Evolutionary conservation across 352 stramenopile species (phyloP), one percentile per base, ranked within the genome.

Genomic region (Pythium pyrilobum): DNA sequence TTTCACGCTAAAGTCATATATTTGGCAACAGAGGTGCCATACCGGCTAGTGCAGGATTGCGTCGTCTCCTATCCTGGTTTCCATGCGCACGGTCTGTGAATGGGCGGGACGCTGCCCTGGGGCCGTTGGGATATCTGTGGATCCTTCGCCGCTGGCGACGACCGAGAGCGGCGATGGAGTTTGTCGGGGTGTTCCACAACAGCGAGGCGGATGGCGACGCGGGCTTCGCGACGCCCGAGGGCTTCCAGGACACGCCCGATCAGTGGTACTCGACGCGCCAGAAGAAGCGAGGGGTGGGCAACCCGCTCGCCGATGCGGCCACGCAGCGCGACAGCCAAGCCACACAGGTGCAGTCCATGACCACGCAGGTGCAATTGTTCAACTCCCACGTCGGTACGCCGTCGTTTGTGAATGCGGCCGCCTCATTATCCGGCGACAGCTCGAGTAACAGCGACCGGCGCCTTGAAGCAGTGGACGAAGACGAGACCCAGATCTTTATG

Each of bases 401-500:
- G 5, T 59, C 81, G 44, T 88, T 86, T 40, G 73, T 85, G 15
- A 53, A 67, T 23, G 72, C 62, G 4, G 46, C 48, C 1, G 62
- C 54, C 0, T 72, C 59, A 29, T 49, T 52, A 41, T 46, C 29
- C 15, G 39, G 47, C 23, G 43, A 65, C n/a, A 36, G 56, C 16
- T 41, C 33, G 39, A 51, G 16, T 48, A n/a, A n/a, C 29, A 24
- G 33, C 4, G 55, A 76, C n/a, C 46, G 37, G 2, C 37, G 40
- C 21, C 33, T 57, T 4, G 70, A 79, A 5, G 71, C 81, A 15
- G 66, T 84, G 12, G 81, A 91, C 38, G 81, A 89, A 52, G 78
- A 92, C 25, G 81, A 89, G 68, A 92, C 81, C 36, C 81, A 92
- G 69, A 92, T 92, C 54, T 42, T 77, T 34, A 89, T 89, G 73